Evolutionary conservation across 2,329 filamentous ascomycete species (phyloP).

Genomic region (Phaeosphaeria sp.): DNA sequence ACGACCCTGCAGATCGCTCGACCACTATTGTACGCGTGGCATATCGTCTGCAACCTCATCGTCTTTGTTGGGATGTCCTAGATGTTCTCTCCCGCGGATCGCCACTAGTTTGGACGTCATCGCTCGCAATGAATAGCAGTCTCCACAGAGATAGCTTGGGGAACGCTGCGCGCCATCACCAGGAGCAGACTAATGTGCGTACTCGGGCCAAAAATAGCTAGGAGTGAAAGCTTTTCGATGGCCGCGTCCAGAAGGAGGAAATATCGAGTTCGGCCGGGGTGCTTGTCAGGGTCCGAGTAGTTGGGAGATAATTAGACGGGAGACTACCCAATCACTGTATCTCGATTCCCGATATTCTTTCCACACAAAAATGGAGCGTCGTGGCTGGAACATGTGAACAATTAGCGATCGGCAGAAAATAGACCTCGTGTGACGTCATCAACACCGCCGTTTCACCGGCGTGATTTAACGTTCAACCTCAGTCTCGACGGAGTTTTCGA

Average conservation of each 20-base stretch:
- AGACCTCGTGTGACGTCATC: not conserved
- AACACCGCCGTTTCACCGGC: not conserved
- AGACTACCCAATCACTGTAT: not conserved
- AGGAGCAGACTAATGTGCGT: not conserved
- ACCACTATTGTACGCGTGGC: not conserved
- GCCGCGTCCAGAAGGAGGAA: not conserved
- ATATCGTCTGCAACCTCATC: conserved; percentile 1
- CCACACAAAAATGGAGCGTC: not conserved
- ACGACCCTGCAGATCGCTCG: not conserved
- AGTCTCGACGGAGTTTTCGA: too few relatives aligned
- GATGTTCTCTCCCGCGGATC: not conserved
- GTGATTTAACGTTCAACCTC: not conserved
- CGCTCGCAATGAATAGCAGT: not conserved
- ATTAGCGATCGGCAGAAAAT: not conserved
- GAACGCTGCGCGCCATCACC: not conserved
- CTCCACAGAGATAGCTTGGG: conserved; percentile 1
- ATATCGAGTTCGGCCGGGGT: not conserved
- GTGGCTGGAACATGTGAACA: not conserved
- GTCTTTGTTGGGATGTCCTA: conserved; percentile 3
- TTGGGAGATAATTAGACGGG: not conserved
- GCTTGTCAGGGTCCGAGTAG: conserved; percentile 1
- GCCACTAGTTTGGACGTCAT: conserved; percentile 4
- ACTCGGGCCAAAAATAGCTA: conserved; percentile 2
- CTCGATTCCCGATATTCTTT: not conserved
- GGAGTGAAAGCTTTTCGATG: conserved; percentile 3